These are phyloP conservation scores for Boletus edulis DNA, from an alignment of 768 basidiomycete genomes.

Conservation along the genomic window DNA sequence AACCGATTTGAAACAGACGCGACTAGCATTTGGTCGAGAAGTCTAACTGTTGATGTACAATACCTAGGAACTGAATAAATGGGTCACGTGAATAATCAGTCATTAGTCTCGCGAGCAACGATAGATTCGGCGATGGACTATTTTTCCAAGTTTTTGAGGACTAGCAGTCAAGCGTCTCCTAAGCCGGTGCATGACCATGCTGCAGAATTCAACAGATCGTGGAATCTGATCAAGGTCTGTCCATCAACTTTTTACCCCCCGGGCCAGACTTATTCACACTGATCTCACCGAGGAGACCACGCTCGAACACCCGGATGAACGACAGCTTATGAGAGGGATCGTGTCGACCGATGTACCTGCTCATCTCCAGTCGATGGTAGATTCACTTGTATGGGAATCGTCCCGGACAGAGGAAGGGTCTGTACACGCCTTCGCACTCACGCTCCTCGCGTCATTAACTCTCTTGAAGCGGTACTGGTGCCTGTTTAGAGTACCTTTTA, in stretches of 20 bases:
- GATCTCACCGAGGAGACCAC: constrained; percentile 54
- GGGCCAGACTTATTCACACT: constrained; percentile 3
- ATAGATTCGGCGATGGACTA: constrained; percentile 60
- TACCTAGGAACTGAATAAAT: neutral
- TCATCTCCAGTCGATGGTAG: constrained; percentile 76
- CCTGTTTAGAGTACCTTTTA: constrained; percentile 86
- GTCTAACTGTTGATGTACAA: neutral
- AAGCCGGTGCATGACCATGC: constrained; percentile 64
- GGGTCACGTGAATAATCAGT: constrained; percentile 14
- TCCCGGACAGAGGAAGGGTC: constrained; percentile 86
- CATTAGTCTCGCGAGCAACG: neutral
- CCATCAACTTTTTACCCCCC: neutral
- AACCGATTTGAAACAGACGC: constrained; percentile 17
- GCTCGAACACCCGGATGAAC: constrained; percentile 84
- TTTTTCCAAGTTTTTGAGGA: constrained; percentile 74
- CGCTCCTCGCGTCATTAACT: constrained; percentile 6
- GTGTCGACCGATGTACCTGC: constrained; percentile 76
- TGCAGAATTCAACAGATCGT: constrained; percentile 72
- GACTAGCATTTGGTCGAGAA: constrained; percentile 16
- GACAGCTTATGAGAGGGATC: constrained; percentile 81
- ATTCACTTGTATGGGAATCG: constrained; percentile 83
- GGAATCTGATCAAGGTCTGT: constrained; percentile 68
- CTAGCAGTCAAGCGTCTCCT: constrained; percentile 38
- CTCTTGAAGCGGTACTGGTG: constrained; percentile 70
- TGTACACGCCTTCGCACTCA: constrained; percentile 29